Percentiles rank a stretch among this genome's conserved stretches.
phyloP scores from a whole-genome alignment of 805 yeast species.

The Ogataea salicorniae region DNA sequence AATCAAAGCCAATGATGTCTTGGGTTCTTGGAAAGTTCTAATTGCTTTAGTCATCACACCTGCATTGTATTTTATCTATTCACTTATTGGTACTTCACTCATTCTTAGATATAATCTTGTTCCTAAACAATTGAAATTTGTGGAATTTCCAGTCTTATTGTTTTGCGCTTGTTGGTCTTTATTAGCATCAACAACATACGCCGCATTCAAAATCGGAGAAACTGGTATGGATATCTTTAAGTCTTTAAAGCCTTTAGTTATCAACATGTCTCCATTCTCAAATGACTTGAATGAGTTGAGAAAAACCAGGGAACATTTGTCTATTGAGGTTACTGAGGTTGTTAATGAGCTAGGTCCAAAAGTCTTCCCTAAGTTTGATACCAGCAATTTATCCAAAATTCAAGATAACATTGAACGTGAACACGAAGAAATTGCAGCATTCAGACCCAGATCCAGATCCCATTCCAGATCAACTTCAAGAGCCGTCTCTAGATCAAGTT shows the following conservation, averaged over 20 bases:
- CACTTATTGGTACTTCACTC: slow-evolving; percentile 45
- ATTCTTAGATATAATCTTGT: slow-evolving; percentile 15
- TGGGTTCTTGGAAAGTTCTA: slow-evolving; percentile 94
- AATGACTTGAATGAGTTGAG: slow-evolving; percentile 52
- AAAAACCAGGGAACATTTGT: slow-evolving; percentile 53
- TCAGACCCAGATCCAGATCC: slow-evolving; percentile 13
- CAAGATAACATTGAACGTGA: slow-evolving; percentile 18
- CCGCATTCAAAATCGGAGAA: slow-evolving; percentile 87
- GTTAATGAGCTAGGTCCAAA: slow-evolving; percentile 81
- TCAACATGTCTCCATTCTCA: slow-evolving; percentile 51
- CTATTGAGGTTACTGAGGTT: slow-evolving; percentile 69
- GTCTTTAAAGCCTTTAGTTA: slow-evolving; percentile 71
- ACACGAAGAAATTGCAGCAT: slow-evolving; percentile 16
- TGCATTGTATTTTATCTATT: slow-evolving; percentile 71
- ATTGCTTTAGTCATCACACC: slow-evolving; percentile 89
- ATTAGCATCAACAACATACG: slow-evolving; percentile 72
- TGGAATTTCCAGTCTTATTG: slow-evolving; percentile 23
- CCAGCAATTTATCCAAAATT: slow-evolving; percentile 11
- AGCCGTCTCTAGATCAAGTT: slow-evolving; percentile 7
- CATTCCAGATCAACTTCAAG: slow-evolving; percentile 10
- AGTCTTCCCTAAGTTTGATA: slow-evolving; percentile 71
- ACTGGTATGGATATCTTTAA: slow-evolving; percentile 88
- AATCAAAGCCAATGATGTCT: slow-evolving; percentile 83
- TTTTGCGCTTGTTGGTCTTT: slow-evolving; percentile 51
- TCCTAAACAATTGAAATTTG: slow-evolving; percentile 8